Conservation (phyloP, 2,329 filamentous ascomycete species). For the Capronia coronata region DNA sequence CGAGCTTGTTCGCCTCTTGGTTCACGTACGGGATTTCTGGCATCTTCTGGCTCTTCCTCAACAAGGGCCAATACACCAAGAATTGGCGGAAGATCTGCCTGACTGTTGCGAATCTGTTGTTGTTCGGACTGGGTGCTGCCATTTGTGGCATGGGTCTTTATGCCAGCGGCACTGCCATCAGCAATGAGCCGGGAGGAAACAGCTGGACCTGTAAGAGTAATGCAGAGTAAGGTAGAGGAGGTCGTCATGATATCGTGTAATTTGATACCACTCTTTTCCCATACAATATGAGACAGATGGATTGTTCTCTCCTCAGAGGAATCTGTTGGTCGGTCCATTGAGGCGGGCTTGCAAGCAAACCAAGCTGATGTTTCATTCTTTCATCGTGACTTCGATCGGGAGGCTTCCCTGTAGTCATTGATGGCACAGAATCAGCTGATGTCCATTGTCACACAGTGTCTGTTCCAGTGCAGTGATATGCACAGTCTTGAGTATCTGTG, state of each 20-base stretch:
- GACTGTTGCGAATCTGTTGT: conserved; percentile 19
- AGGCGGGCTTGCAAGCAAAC: no score
- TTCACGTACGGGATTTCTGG: conserved; percentile 48
- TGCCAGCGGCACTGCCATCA: conserved; percentile 37
- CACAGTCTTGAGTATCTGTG: no score
- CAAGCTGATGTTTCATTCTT: no score
- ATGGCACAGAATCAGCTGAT: no score
- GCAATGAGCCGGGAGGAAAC: conserved; percentile 31
- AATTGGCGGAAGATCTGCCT: conserved; percentile 31
- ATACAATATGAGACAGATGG: no score
- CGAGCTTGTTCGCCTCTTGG: conserved; percentile 60
- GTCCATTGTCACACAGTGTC: no score
- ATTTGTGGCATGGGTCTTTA: conserved; percentile 39
- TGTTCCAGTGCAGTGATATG: no score
- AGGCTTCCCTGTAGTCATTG: no score
- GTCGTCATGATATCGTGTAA: neutral
- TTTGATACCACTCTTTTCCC: no score
- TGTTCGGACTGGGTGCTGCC: conserved; percentile 15
- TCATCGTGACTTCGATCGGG: no score
- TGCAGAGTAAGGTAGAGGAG: conserved; percentile 12
- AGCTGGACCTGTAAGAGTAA: conserved; percentile 39
- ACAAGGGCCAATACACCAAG: conserved; percentile 32
- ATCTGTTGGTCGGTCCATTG: no score
- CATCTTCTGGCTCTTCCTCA: conserved; percentile 36
- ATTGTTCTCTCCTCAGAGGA: no score